phyloP scores from a whole-genome alignment of 345 rosid genomes.

The Brassica carinata region DNA sequence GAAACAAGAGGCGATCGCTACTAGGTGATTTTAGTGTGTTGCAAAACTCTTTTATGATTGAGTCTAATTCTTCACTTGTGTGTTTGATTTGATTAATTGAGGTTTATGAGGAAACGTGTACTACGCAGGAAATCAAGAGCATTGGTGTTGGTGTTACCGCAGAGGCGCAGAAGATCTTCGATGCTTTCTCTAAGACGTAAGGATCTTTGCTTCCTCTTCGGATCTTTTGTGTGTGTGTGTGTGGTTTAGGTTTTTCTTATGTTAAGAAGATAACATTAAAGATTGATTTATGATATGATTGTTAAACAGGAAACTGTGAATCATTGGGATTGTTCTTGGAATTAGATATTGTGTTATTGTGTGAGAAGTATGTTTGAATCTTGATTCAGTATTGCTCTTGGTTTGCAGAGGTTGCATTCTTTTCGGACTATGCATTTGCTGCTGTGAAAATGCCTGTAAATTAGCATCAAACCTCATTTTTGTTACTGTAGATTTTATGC shows the following conservation, averaged over 20 bases:
- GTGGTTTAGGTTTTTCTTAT: constrained; percentile 15
- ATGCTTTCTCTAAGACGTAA: constrained; percentile 70
- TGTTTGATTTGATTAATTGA: not conserved
- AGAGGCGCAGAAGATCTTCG: constrained; percentile 76
- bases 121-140: constrained; percentile 68
- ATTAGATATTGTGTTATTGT: not conserved
- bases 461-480: not conserved
- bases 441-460: not conserved
- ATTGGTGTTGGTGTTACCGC: constrained; percentile 82
- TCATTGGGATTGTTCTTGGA: not conserved
- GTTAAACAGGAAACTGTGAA: not conserved
- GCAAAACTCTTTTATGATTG: not conserved
- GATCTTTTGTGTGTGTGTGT: not conserved
- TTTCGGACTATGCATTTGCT: not conserved
- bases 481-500: not conserved
- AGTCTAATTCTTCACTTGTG: not conserved
- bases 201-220: constrained; percentile 9
- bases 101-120: not conserved
- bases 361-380: not conserved
- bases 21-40: constrained; percentile 25
- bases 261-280: not conserved
- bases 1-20: constrained; percentile 27
- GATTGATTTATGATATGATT: too few species aligned
- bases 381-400: constrained; percentile 5
- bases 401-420: not conserved